These are phyloP conservation scores for Picea engelmannii DNA, from an alignment of 83 land plant species.

Conservation along the genomic window DNA sequence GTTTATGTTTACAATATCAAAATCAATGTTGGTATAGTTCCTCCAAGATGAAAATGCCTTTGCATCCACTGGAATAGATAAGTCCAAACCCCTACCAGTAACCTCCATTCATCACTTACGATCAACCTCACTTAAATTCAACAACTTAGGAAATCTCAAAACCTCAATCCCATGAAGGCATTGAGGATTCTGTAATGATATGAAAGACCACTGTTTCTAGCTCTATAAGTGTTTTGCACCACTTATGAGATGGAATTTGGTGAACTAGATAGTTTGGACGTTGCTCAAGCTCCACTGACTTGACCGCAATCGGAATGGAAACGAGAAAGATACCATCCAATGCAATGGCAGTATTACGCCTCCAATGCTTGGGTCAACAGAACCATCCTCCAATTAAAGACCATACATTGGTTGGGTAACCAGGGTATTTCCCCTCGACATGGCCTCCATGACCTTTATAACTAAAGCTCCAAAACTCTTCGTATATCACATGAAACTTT, in stretches of 20 bases:
- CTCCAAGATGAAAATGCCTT: conserved; percentile 62
- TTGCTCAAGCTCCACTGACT: conserved; percentile 88
- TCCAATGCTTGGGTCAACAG: conserved; percentile 28
- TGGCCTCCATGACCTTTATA: conserved; percentile 31
- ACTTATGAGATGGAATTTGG: no score
- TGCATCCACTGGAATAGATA: conserved; percentile 54
- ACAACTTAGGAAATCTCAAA: conserved; percentile 43
- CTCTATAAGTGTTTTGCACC: no score
- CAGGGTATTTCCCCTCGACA: conserved; percentile 46
- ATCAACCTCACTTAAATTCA: conserved; percentile 38
- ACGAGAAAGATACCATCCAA: conserved; percentile 79
- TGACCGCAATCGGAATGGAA: conserved; percentile 93
- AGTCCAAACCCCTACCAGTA: conserved; percentile 62
- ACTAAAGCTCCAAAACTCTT: no score
- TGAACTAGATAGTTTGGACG: no score
- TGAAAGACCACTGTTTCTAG: no score
- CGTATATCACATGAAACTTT: no score
- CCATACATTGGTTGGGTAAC: conserved; percentile 87
- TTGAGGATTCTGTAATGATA: conserved; percentile 41
- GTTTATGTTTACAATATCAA: conserved; percentile 53
- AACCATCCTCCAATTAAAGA: conserved; percentile 90
- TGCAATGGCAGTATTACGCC: conserved; percentile 93
- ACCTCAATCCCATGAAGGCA: conserved; percentile 72
- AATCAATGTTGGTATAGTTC: conserved; percentile 47
- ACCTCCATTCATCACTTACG: conserved; percentile 60